Base-by-base conservation (phyloP, 805 yeast genomes). In the Candida stauntonica region DNA sequence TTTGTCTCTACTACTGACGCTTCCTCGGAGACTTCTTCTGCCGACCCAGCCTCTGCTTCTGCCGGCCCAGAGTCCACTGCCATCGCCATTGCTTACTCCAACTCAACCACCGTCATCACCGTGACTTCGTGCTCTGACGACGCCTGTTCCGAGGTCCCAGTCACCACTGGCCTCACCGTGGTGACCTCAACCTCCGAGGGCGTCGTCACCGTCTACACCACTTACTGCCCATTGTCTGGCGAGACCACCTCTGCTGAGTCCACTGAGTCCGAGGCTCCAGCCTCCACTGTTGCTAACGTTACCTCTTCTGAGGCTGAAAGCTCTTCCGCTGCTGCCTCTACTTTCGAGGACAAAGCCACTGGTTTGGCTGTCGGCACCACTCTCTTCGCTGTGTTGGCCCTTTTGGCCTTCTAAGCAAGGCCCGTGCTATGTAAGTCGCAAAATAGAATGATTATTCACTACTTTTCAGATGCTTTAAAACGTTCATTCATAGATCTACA, bases 141-240 rank as follows among this genome's bases (percentile, higher is more conserved):
- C 26, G 33, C 30, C 9, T 44, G 50, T 20, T 17, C 32, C 15
- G 18, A 17, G 2, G 12, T 26, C 5, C 17, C 38, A 8, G 20
- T 34, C 12, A 44, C 47, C 24, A 37, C 48, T 8, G 44, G 41
- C 31, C 39, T 45, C 31, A 39, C 45, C 8, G 38, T 38, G n/a
- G 38, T 46, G 24, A 44, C 48, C 7, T 17, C 31, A 4, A 44
- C 48, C 11, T 8, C 17, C 16, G 46, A 52, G 51, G 62, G 60
- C 46, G 55, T 51, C 28, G 57, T 59, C 39, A 62, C 67, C 31
- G 52, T 51, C 36, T 60, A 55, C 62, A 63, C 67, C 48, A 46
- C 47, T 9, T 46, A 38, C 39, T 44, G 47, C 28, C 50, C 50
- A 31, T 35, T 46, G 31, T 37, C 45, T n/a, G 26, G 13, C 11